Evolutionary conservation across 2,329 filamentous ascomycete species (phyloP).

Genomic region (Epichloe baconii): DNA sequence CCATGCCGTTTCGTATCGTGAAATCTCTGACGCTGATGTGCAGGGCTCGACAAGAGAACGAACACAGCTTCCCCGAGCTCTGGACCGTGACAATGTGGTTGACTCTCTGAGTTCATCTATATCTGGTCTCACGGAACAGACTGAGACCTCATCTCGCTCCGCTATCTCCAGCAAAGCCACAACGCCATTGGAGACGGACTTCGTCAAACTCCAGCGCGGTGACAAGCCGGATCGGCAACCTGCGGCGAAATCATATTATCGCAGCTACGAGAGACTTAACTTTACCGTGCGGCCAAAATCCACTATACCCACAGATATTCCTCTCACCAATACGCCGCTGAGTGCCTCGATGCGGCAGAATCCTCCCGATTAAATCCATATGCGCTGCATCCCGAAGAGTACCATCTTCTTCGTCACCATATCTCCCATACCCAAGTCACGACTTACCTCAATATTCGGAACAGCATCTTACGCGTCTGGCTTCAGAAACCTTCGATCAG

Average conservation of each 20-base stretch:
- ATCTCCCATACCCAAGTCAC: constrained; percentile 85
- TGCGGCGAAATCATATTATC: constrained; percentile 14
- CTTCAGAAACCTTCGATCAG: constrained; percentile 70
- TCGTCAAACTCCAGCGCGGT: constrained; percentile 11
- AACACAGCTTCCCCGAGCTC: constrained; percentile 6
- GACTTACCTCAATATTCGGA: constrained; percentile 89
- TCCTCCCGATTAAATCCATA: constrained; percentile 84
- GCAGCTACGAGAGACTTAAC: constrained; percentile 22
- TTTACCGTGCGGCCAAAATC: constrained; percentile 60
- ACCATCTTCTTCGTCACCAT: constrained; percentile 64
- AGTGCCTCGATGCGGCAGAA: constrained; percentile 82
- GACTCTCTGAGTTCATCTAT: constrained; percentile 40
- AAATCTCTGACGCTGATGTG: background rate
- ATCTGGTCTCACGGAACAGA: constrained; percentile 38
- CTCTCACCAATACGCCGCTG: constrained; percentile 68
- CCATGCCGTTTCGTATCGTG: background rate
- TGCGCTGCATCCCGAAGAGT: constrained; percentile 73
- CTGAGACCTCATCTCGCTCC: constrained; percentile 39
- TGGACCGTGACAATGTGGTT: constrained; percentile 12
- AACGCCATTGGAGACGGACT: constrained; percentile 38
- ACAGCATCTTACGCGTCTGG: constrained; percentile 87
- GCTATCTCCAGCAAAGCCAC: constrained; percentile 50
- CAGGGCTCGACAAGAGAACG: constrained; percentile 8
- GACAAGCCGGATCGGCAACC: constrained; percentile 8
- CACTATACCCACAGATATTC: constrained; percentile 67